Evolutionary conservation across 768 basidiomycete genomes (phyloP).

Genomic region (Suillus occidentalis): DNA sequence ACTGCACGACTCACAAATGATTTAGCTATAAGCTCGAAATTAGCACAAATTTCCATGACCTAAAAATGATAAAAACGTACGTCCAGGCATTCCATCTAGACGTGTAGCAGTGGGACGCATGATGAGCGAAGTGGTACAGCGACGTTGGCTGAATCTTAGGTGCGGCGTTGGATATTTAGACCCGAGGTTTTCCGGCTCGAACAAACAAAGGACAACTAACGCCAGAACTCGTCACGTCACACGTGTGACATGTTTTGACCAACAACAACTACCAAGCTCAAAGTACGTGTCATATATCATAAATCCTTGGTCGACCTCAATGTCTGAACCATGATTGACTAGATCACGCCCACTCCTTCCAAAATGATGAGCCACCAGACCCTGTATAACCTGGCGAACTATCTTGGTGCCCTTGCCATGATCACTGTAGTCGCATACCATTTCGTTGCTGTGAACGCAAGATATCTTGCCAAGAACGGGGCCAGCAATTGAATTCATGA

Average conservation of each 20-base stretch:
- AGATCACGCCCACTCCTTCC: conserved; percentile 5
- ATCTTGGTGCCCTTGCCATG: conserved; percentile 84
- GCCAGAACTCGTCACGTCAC: not conserved
- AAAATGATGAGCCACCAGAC: conserved; percentile 81
- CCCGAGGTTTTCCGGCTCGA: conserved; percentile 30
- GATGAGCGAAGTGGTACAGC: conserved; percentile 22
- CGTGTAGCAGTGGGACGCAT: conserved; percentile 56
- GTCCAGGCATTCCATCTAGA: conserved; percentile 78
- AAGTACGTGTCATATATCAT: conserved; percentile 14
- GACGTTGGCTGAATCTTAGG: conserved; percentile 2
- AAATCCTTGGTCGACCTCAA: not conserved
- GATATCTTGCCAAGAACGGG: conserved; percentile 37
- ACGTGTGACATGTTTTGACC: conserved; percentile 1
- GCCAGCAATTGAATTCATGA: conserved; percentile 9
- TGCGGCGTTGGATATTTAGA: conserved; percentile 4
- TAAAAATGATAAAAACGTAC: conserved; percentile 45
- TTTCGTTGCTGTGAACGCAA: conserved; percentile 83
- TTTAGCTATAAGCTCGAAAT: conserved; percentile 52
- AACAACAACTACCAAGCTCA: conserved; percentile 8
- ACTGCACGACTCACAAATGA: conserved; percentile 63
- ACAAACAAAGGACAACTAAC: conserved; percentile 37
- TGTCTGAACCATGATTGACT: not conserved
- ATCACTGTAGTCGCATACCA: conserved; percentile 87
- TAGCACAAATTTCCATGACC: conserved; percentile 6
- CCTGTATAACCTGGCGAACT: conserved; percentile 79